Percentiles rank a stretch among this genome's conserved stretches.
These are phyloP conservation scores for Pleurotus ostreatus DNA, from an alignment of 768 basidiomycete genomes.

Conservation along the genomic window DNA sequence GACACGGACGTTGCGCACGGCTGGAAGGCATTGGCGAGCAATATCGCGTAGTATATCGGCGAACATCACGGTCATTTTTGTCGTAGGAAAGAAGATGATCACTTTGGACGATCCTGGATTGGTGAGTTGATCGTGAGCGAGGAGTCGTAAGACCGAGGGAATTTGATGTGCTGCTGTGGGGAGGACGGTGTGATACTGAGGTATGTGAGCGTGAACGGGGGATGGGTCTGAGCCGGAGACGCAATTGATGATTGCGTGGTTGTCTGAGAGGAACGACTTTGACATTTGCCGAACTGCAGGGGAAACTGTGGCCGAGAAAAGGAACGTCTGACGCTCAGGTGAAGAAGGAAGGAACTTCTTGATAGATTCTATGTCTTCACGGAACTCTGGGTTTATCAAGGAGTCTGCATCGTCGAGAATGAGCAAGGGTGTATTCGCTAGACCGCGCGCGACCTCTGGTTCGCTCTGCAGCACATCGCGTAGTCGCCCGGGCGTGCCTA, in stretches of 20 bases:
- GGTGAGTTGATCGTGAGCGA: constrained; percentile 84
- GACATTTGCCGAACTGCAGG: constrained; percentile 69
- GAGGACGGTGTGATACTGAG: constrained; percentile 80
- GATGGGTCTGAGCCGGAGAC: constrained; percentile 50
- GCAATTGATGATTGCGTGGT: constrained; percentile 73
- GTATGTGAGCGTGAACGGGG: constrained; percentile 69
- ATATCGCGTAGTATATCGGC: constrained; percentile 56
- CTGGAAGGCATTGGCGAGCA: constrained; percentile 40
- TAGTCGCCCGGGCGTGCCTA: constrained; percentile 87
- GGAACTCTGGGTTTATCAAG: constrained; percentile 89
- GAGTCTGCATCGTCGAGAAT: constrained; percentile 93
- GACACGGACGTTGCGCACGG: constrained; percentile 45
- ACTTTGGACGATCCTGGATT: constrained; percentile 66
- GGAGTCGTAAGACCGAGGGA: constrained; percentile 71
- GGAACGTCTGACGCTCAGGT: constrained; percentile 77
- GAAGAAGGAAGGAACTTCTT: constrained; percentile 50
- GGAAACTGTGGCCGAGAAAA: constrained; percentile 89
- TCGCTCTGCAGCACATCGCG: constrained; percentile 66
- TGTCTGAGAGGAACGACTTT: constrained; percentile 47
- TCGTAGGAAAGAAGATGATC: constrained; percentile 82
- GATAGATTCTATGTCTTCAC: constrained; percentile 78
- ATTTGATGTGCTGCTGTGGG: constrained; percentile 63
- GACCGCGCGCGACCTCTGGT: constrained; percentile 45
- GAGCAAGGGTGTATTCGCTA: constrained; percentile 65
- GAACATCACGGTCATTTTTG: constrained; percentile 79